phyloP scores from a whole-genome alignment of 2,329 filamentous ascomycete species.

The Truncatella angustata region DNA sequence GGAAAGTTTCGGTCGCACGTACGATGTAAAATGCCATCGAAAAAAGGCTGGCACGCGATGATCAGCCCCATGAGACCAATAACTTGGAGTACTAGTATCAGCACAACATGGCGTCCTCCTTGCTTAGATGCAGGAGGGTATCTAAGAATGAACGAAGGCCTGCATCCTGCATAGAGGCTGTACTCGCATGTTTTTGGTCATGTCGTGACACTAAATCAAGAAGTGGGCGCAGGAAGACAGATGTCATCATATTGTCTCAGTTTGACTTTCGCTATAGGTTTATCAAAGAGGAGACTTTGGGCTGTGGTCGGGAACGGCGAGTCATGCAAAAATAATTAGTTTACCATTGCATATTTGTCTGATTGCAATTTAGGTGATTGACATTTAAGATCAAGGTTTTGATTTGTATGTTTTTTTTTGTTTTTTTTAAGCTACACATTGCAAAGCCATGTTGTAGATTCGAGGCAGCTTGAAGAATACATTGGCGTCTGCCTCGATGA shows the following conservation, averaged over 20 bases:
- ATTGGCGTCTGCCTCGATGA: too few relatives aligned
- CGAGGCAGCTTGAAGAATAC: too few relatives aligned
- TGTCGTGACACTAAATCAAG: not conserved
- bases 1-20: too few relatives aligned
- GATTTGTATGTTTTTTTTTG: not conserved
- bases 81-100: too few relatives aligned
- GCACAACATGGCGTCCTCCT: too few relatives aligned
- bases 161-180: conserved; percentile 2
- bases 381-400: conserved; percentile 1
- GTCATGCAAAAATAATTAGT: not conserved
- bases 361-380: too few relatives aligned
- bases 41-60: too few relatives aligned
- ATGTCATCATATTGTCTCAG: conserved; percentile 13
- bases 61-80: too few relatives aligned
- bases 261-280: conserved; percentile 5
- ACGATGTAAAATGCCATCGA: too few relatives aligned
- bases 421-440: not conserved
- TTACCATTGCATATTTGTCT: not conserved
- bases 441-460: not conserved
- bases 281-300: not conserved
- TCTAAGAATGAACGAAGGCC: conserved; percentile 9
- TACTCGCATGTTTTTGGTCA: not conserved
- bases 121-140: too few relatives aligned
- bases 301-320: conserved; percentile 7
- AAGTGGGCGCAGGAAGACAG: conserved; percentile 1